phyloP scores from a whole-genome alignment of 2,329 filamentous ascomycete genomes.

The Ophiostoma triangulosporum region DNA sequence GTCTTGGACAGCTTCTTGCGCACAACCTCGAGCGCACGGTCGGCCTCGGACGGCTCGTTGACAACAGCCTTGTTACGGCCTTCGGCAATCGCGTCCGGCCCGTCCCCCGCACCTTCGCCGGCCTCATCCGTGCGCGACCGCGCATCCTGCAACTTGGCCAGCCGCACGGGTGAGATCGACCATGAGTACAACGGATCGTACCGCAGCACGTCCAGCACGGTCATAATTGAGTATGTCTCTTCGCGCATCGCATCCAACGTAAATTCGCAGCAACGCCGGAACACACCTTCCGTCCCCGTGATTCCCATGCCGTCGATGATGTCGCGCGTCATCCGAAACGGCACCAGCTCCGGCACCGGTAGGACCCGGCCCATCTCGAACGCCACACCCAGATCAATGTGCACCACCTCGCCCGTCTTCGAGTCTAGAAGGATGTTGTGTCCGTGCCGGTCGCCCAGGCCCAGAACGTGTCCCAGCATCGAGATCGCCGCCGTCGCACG shows the following conservation, averaged over 20 bases:
- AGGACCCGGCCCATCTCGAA: conserved; percentile 96
- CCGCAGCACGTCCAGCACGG: conserved; percentile 90
- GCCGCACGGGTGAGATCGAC: conserved; percentile 63
- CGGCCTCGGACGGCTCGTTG: conserved; percentile 61
- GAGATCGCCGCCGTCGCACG: conserved; percentile 89
- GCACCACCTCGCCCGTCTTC: conserved; percentile 81
- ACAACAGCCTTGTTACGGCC: conserved; percentile 26
- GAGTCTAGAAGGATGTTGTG: conserved; percentile 94
- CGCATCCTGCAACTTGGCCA: conserved; percentile 51
- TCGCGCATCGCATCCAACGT: conserved; percentile 89
- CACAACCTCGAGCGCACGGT: conserved; percentile 81
- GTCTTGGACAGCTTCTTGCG: conserved; percentile 93
- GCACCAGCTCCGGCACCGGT: conserved; percentile 87
- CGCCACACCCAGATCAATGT: conserved; percentile 92
- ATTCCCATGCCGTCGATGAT: conserved; percentile 96
- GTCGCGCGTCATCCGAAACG: conserved; percentile 86
- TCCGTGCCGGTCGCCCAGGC: conserved; percentile 84
- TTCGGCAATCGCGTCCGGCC: conserved; percentile 17
- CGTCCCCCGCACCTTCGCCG: conserved; percentile 23
- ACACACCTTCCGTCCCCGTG: conserved; percentile 88
- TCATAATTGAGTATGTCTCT: conserved; percentile 96
- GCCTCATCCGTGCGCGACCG: conserved; percentile 30
- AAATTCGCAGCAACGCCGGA: conserved; percentile 95
- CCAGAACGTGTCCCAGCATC: conserved; percentile 84
- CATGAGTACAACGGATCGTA: conserved; percentile 96